Conservation (phyloP, 805 yeast species). For the Brettanomyces sp. region DNA sequence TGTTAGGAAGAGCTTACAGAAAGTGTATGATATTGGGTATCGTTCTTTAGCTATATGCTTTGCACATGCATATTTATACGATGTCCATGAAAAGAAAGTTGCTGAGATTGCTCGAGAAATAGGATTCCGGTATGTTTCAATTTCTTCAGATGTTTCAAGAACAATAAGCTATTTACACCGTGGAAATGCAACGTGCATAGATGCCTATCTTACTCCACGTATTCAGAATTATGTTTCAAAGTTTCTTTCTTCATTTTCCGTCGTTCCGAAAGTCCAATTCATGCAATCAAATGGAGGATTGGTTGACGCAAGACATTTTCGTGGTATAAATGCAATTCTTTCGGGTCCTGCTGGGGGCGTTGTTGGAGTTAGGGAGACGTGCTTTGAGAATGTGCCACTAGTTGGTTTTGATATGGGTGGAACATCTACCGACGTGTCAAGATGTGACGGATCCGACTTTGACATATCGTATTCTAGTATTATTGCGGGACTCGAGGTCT, state of each 20-base stretch:
- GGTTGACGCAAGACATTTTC: slow-evolving; percentile 40
- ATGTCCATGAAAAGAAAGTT: slow-evolving; percentile 26
- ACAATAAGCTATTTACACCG: slow-evolving; percentile 27
- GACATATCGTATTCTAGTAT: slow-evolving; percentile 69
- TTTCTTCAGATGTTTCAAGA: slow-evolving; percentile 26
- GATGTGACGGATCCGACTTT: slow-evolving; percentile 43
- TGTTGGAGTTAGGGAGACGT: slow-evolving; percentile 46
- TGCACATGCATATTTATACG: slow-evolving; percentile 28
- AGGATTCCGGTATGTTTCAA: slow-evolving; percentile 30
- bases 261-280: slow-evolving; percentile 33
- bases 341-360: slow-evolving; percentile 58
- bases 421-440: slow-evolving; percentile 33
- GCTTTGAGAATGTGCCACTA: slow-evolving; percentile 30
- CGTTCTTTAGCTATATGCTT: slow-evolving; percentile 28
- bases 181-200: slow-evolving; percentile 30
- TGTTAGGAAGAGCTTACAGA: slow-evolving; percentile 13
- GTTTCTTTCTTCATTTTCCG: slow-evolving; percentile 27
- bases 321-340: slow-evolving; percentile 42
- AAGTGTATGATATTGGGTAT: slow-evolving; percentile 18
- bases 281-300: slow-evolving; percentile 54
- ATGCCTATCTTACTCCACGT: slow-evolving; percentile 32
- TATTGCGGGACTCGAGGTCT: slow-evolving; percentile 69
- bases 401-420: slow-evolving; percentile 31
- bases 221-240: slow-evolving; percentile 26
- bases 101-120: slow-evolving; percentile 24